Evolutionary conservation across 225 moss, liverwort and hornwort species (phyloP).

Genomic region (Anthoceros angustus): DNA sequence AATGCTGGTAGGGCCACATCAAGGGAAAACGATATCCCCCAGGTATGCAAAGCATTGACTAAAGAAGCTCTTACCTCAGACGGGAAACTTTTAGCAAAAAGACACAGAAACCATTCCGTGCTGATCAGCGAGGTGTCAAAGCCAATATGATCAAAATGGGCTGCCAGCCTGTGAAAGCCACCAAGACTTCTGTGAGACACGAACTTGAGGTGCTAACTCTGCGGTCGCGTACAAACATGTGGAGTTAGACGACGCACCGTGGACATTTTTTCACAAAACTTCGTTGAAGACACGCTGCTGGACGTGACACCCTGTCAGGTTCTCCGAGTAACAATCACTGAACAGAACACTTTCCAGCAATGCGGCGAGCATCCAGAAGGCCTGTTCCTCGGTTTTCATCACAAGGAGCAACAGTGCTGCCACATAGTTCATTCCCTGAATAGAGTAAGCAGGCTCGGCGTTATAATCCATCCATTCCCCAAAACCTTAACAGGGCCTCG

Average conservation of each 20-base stretch:
- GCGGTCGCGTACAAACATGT: background rate
- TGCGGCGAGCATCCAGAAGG: slow-evolving; percentile 92
- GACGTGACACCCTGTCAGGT: slow-evolving; percentile 81
- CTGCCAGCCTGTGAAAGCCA: slow-evolving; percentile 38
- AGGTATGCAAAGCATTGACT: background rate
- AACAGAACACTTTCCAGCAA: slow-evolving; percentile 73
- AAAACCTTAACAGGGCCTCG: too few relatives aligned
- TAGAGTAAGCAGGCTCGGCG: slow-evolving; percentile 7
- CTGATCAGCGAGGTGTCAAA: slow-evolving; percentile 83
- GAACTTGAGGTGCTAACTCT: too few relatives aligned
- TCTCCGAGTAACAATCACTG: slow-evolving; percentile 85
- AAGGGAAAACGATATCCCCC: background rate
- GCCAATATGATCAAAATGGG: slow-evolving; percentile 72
- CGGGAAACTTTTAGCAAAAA: slow-evolving; percentile 90
- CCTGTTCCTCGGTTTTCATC: slow-evolving; percentile 92
- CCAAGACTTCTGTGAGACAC: background rate
- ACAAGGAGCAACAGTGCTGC: slow-evolving; percentile 71
- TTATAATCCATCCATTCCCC: too few relatives aligned
- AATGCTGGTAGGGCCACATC: background rate
- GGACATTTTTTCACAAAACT: slow-evolving; percentile 76
- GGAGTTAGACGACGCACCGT: slow-evolving; percentile 24
- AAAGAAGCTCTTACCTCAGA: slow-evolving; percentile 40
- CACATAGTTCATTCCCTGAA: slow-evolving; percentile 91
- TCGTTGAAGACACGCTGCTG: slow-evolving; percentile 94
- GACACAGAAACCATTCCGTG: slow-evolving; percentile 93